A percentile compares a stretch with the other conserved stretches of the same genome.
phyloP scores from a whole-genome alignment of 192 early-diverging fungal genomes.

The Coemansia sp. region DNA sequence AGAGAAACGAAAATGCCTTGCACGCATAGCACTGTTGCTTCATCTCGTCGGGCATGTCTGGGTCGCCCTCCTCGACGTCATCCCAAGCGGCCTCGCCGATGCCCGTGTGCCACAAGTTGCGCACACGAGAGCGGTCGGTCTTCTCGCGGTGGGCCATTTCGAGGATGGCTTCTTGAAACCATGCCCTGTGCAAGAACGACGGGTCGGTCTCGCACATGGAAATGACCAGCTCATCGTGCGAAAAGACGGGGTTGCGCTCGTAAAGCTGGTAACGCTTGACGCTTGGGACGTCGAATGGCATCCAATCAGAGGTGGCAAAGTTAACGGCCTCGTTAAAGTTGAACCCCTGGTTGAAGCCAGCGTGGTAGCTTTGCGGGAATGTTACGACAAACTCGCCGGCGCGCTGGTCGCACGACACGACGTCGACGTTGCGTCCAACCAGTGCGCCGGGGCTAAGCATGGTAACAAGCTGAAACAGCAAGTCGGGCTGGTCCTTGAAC shows the following conservation, averaged over 20 bases:
- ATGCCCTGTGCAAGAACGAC: conserved; percentile 22
- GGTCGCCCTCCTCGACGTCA: conserved; percentile 42
- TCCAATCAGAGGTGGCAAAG: conserved; percentile 92
- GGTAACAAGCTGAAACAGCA: conserved; percentile 91
- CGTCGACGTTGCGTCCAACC: conserved; percentile 68
- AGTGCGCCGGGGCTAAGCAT: conserved; percentile 81
- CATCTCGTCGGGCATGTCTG: conserved; percentile 56
- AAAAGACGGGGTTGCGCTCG: conserved; percentile 82
- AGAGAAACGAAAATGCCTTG: conserved; percentile 71
- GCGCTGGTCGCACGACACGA: conserved; percentile 78
- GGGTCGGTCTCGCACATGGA: conserved; percentile 51
- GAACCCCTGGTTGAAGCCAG: conserved; percentile 97
- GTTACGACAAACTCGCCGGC: conserved; percentile 94
- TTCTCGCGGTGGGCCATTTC: conserved; percentile 60
- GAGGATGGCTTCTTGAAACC: conserved; percentile 40
- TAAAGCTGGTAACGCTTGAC: conserved; percentile 77
- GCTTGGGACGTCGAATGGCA: conserved; percentile 76
- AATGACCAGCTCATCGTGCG: conserved; percentile 89
- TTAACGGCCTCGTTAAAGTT: conserved; percentile 98
- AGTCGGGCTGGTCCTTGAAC: conserved; percentile 86
- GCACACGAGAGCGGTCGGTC: conserved; percentile 42
- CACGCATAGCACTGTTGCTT: conserved; percentile 68
- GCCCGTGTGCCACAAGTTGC: conserved; percentile 12
- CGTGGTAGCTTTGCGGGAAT: conserved; percentile 92
- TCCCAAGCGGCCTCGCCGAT: conserved; percentile 31